phyloP scores from a whole-genome alignment of 306 rosid species.

The Cicer bijugum region DNA sequence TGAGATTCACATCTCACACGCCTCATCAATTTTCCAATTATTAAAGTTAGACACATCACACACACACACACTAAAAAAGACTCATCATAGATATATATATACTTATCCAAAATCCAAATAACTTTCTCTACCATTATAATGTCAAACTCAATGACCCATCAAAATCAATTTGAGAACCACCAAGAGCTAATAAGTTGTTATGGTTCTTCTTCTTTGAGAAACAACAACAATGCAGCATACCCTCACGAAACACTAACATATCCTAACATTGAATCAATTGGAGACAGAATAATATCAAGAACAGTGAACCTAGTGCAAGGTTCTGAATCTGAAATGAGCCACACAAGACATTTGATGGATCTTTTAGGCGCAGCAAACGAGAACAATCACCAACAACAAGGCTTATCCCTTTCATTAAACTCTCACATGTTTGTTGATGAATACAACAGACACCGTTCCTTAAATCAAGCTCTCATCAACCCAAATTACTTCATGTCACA shows the following conservation, averaged over 20 bases:
- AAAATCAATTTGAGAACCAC: constrained; percentile 65
- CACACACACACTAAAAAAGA: no score
- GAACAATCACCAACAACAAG: constrained; percentile 61
- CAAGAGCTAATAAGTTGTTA: constrained; percentile 60
- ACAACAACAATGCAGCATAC: constrained; percentile 36
- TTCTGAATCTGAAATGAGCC: constrained; percentile 72
- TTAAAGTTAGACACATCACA: no score
- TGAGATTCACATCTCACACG: constrained; percentile 2
- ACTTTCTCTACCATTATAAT: constrained; percentile 24
- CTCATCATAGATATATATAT: no score
- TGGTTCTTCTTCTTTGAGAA: constrained; percentile 47
- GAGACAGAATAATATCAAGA: constrained; percentile 57
- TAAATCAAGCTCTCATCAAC: constrained; percentile 52
- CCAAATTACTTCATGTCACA: constrained; percentile 51
- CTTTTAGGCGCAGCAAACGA: constrained; percentile 69
- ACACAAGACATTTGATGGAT: constrained; percentile 77
- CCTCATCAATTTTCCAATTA: constrained; percentile 21
- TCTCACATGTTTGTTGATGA: constrained; percentile 67
- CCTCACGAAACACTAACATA: constrained; percentile 47
- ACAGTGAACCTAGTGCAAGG: constrained; percentile 58
- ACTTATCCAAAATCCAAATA: not conserved
- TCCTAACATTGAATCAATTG: constrained; percentile 51
- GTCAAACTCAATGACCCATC: constrained; percentile 63
- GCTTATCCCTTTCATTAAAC: constrained; percentile 81
- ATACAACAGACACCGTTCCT: constrained; percentile 54